Evolutionary conservation across 495 filamentous ascomycete genomes (phyloP), one percentile per base, ranked within the genome.

Genomic region (Penicillium coffeae): DNA sequence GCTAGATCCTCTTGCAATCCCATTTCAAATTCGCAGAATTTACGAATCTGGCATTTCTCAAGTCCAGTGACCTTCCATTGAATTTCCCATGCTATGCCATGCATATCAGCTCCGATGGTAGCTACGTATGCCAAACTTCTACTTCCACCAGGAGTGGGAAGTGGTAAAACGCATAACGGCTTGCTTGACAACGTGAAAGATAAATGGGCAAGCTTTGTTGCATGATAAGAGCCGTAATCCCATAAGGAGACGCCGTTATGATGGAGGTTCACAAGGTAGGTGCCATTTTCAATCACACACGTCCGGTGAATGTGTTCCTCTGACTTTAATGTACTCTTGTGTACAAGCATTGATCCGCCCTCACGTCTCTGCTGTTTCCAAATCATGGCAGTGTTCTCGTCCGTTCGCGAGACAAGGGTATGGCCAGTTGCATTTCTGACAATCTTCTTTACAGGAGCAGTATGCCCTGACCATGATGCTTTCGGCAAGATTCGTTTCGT

Each of bases 61-160:
- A 43, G 48, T 64, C 57, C 45, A 54, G 27, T 41, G 25, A 46
- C 48, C 42, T 55, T 51, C 34, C 88, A 65, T 42, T 69, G 69
- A 13, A 95, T 68, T 62, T 94, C 85, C 92, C 92, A 97, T 3
- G 86, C 87, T 44, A 95, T 80, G 0, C 92, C 92, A 46, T 81
- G 80, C 76, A 89, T 86, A 45, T 89, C 83, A 8, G 89, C 88
- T 8, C 81, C 88, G 50, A 96, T 82, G 3, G 87, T 88, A 14
- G 90, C 91, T 37, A 96, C 75, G 68, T 95, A 88, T 8, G 69
- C 63, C 3, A 60, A 47, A 3, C 56, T 60, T 10, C 65, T 69
- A 44, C 76, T 72, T 34, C 73, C 69, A 15, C 81, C 75, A 10
- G 78, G 71, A 22, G 84, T 77, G 0, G 88, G 90, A 10, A 96